phyloP scores from a whole-genome alignment of 2,329 filamentous ascomycete genomes.

The Calonectria naviculata region DNA sequence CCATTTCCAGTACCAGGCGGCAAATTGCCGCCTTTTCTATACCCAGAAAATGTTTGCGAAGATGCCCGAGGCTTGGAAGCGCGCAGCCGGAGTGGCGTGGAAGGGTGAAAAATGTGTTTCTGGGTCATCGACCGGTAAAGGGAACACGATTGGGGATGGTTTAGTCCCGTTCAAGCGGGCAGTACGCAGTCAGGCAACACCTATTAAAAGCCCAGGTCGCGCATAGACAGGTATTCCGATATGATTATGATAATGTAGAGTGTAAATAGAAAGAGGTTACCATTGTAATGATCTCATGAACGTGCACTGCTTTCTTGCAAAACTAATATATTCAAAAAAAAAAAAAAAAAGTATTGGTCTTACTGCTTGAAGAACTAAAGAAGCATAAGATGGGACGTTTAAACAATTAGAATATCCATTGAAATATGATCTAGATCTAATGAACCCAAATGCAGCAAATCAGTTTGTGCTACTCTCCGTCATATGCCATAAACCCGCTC shows the following conservation, averaged over 20 bases:
- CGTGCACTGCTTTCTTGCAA: no score
- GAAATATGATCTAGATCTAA: no score
- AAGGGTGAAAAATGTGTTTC: constrained; percentile 1
- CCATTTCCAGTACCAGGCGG: constrained; percentile 29
- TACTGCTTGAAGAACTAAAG: no score
- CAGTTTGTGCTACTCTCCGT: no score
- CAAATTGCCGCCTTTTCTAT: constrained; percentile 24
- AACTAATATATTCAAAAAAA: no score
- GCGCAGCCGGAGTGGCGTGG: not conserved
- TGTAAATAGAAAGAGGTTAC: no score
- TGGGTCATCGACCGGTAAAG: not conserved
- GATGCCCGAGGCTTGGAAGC: constrained; percentile 5
- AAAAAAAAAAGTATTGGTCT: no score
- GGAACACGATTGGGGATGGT: constrained; percentile 1
- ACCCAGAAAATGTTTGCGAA: not conserved
- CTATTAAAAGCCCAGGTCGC: not conserved
- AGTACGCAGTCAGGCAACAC: not conserved
- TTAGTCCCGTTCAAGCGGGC: not conserved
- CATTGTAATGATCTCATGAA: no score
- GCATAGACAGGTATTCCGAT: not conserved
- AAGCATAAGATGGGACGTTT: no score
- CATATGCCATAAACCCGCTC: no score
- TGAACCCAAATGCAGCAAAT: no score
- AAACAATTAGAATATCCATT: no score
- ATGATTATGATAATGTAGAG: not conserved